phyloP scores from a whole-genome alignment of 805 yeast species.

The Candida lessepsii region DNA sequence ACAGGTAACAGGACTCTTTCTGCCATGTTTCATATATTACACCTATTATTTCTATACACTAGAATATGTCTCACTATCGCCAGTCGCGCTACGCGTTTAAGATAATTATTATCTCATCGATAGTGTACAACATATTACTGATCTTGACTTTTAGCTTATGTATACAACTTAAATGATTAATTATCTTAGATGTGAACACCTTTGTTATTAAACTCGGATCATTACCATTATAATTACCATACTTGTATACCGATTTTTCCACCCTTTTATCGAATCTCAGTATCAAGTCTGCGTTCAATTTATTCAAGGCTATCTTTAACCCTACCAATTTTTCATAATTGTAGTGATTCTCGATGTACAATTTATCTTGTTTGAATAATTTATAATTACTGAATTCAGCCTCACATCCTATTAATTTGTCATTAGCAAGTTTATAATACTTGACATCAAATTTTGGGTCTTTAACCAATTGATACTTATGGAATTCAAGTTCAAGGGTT shows the following conservation, averaged over 20 bases:
- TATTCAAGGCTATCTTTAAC: slow-evolving; percentile 12
- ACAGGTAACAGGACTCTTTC: slow-evolving; percentile 55
- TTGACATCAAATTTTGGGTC: slow-evolving; percentile 8
- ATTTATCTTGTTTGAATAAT: slow-evolving; percentile 11
- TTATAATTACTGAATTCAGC: slow-evolving; percentile 6
- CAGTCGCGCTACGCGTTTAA: slow-evolving; percentile 8
- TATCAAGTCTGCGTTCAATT: slow-evolving; percentile 10
- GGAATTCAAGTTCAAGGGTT: slow-evolving; percentile 9
- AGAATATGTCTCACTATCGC: not conserved
- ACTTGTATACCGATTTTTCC: not conserved
- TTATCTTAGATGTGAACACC: not conserved
- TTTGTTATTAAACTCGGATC: no score
- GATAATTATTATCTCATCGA: slow-evolving; percentile 16
- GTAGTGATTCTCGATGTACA: slow-evolving; percentile 6
- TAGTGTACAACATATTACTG: slow-evolving; percentile 7
- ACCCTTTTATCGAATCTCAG: slow-evolving; percentile 11
- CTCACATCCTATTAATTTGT: slow-evolving; percentile 12
- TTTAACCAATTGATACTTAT: slow-evolving; percentile 4
- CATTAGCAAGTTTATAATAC: slow-evolving; percentile 11
- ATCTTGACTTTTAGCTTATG: slow-evolving; percentile 13
- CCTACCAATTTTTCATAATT: slow-evolving; percentile 12
- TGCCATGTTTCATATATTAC: not conserved
- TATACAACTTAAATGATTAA: slow-evolving; percentile 13
- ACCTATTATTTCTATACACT: not conserved
- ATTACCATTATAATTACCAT: not conserved